Evolutionary conservation across 2,329 filamentous ascomycete species (phyloP).

Genomic region (Scedosporium aurantiacum): DNA sequence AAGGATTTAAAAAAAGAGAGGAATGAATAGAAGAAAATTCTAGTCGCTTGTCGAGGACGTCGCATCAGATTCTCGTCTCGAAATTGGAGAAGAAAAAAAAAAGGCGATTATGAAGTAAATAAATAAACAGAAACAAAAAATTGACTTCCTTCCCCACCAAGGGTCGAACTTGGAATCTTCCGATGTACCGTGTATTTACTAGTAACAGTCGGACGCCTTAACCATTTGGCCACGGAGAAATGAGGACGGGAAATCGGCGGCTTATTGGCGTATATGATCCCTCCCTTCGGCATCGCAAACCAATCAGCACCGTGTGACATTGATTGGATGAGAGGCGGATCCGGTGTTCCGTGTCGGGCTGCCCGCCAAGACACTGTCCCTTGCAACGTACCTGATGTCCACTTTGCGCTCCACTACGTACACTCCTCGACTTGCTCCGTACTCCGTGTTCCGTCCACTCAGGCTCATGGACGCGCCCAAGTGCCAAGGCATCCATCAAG

Average conservation of each 20-base stretch:
- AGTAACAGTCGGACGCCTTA: slow-evolving; percentile 7
- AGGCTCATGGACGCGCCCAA: no score
- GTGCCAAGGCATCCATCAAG: no score
- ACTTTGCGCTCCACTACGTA: no score
- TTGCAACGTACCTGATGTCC: no score
- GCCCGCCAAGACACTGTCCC: no score
- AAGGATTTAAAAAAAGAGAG: no score
- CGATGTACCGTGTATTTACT: background rate
- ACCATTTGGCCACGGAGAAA: slow-evolving; percentile 7
- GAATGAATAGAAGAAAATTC: no score
- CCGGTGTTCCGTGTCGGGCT: no score
- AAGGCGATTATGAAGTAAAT: background rate
- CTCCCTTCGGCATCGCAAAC: background rate
- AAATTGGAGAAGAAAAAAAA: background rate
- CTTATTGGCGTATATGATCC: background rate
- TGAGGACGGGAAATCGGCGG: background rate
- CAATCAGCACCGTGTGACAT: background rate
- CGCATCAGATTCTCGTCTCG: background rate
- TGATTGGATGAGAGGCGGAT: background rate
- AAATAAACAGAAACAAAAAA: background rate
- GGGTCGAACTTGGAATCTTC: slow-evolving; percentile 8
- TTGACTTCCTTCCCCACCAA: slow-evolving; percentile 4
- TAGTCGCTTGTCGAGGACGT: no score
- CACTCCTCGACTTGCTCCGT: no score
- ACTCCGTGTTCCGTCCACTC: no score